These are phyloP conservation scores for Penicillium sp. DNA, from an alignment of 2,329 filamentous ascomycete species.

Conservation along the genomic window DNA sequence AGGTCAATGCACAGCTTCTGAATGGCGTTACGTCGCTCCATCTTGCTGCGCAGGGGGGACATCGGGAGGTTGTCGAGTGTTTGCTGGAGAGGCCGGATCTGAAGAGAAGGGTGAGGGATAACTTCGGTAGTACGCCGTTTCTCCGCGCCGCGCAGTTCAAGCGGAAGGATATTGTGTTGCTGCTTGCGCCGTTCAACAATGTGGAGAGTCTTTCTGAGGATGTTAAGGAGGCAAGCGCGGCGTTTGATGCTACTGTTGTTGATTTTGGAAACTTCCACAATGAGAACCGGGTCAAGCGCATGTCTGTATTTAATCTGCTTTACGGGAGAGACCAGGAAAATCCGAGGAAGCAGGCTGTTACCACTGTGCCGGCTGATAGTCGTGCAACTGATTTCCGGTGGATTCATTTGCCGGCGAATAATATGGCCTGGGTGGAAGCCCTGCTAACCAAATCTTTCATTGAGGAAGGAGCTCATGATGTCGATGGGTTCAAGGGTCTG, in stretches of 20 bases:
- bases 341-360: slow-evolving; percentile 46
- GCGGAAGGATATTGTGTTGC: slow-evolving; percentile 35
- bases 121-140: slow-evolving; percentile 42
- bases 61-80: slow-evolving; percentile 36
- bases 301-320: slow-evolving; percentile 51
- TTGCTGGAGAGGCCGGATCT: slow-evolving; percentile 33
- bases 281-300: slow-evolving; percentile 46
- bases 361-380: slow-evolving; percentile 46
- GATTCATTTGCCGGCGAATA: slow-evolving; percentile 55
- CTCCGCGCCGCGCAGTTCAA: slow-evolving; percentile 41
- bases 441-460: slow-evolving; percentile 63
- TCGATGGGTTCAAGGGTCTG: slow-evolving; percentile 61
- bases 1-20: slow-evolving; percentile 39
- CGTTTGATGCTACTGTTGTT: slow-evolving; percentile 52
- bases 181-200: slow-evolving; percentile 39
- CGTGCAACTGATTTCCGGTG: slow-evolving; percentile 51
- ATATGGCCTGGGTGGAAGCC: slow-evolving; percentile 59
- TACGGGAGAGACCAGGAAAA: slow-evolving; percentile 50
- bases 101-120: slow-evolving; percentile 35
- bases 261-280: slow-evolving; percentile 50
- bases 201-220: slow-evolving; percentile 36
- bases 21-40: slow-evolving; percentile 42
- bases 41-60: slow-evolving; percentile 40
- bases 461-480: slow-evolving; percentile 59
- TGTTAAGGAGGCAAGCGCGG: slow-evolving; percentile 46